Evolutionary conservation across 2,329 filamentous ascomycete genomes (phyloP), one percentile per base, ranked within the genome.

Genomic region (Dothistroma septosporum): DNA sequence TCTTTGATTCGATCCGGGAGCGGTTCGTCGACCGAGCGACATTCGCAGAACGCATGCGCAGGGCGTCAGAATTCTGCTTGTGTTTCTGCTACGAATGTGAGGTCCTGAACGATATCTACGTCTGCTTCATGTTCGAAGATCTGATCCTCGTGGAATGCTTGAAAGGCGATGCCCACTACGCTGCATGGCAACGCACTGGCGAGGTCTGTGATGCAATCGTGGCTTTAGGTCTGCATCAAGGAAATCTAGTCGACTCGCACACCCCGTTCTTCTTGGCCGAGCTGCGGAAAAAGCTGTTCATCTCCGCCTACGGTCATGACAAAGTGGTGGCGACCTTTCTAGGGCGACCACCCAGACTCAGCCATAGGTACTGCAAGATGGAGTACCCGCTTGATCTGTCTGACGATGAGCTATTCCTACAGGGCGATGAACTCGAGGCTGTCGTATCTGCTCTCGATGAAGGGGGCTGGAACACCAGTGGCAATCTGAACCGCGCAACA

Each of bases 371-470:
- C 66, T 82, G 79, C 52, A 78, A 78, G 7, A 78, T 83, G 1
- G 81, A 83, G 16, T 68, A 80, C 1, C 83, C 84, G 0, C 72
- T 86, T 0, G 85, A 86, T 64, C 68, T 87, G 0, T 75, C 72
- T 4, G 83, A 85, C 49, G 71, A 78, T 0, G 76, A 81, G 14
- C 72, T 83, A 0, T 71, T 84, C 22, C 74, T 75, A 2, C 77
- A 79, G 10, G 77, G 76, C 0, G 70, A 75, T 2, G 76, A 76
- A 1, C 68, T 82, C 4, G 69, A 76, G 4, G 60, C 63, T 1
- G 79, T 74, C 0, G 63, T 82, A 0, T 66, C 66, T 11, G 69
- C 64, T 0, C 65, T 86, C 0, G 82, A 85, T 60, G 62, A 70
- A 0, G 71, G 79, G 41, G 84, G 84, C 0, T 86, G 83, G 82